A percentile compares a stretch with the other conserved stretches of the same genome.
Evolutionary conservation across 257 asterid genomes (phyloP).

Genomic region (Solanum bulbocastanum): DNA sequence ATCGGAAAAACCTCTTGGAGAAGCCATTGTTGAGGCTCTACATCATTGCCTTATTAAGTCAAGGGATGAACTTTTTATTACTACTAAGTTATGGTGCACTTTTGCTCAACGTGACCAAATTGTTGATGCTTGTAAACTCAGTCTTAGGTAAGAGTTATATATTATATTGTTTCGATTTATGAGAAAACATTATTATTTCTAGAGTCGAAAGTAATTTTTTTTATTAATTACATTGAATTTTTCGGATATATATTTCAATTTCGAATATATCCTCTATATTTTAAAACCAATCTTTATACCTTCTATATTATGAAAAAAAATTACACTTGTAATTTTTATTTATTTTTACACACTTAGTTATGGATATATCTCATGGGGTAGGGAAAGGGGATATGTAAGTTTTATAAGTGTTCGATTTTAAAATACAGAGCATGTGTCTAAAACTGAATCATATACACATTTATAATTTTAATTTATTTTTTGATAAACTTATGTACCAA

Average conservation of each 20-base stretch:
- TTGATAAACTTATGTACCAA: too few species aligned
- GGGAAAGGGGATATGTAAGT: too few species aligned
- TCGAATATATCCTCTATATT: too few species aligned
- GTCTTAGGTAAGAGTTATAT: slow-evolving; percentile 35
- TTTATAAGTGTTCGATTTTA: too few species aligned
- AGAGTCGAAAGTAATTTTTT: neutral
- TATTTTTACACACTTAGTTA: too few species aligned
- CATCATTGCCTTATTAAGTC: slow-evolving; percentile 33
- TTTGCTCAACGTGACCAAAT: slow-evolving; percentile 34
- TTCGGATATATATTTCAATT: too few species aligned
- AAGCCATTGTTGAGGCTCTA: slow-evolving; percentile 39
- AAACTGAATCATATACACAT: too few species aligned
- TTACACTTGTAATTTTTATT: too few species aligned
- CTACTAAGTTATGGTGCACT: slow-evolving; percentile 52
- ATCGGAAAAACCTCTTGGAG: slow-evolving; percentile 45
- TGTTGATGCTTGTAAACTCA: slow-evolving; percentile 43
- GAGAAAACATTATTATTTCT: neutral
- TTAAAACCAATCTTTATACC: too few species aligned
- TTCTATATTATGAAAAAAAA: too few species aligned
- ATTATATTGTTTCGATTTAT: neutral
- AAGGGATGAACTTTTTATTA: slow-evolving; percentile 51
- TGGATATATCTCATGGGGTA: too few species aligned
- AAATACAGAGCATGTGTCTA: neutral
- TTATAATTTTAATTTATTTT: too few species aligned
- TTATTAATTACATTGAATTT: neutral